phyloP scores from a whole-genome alignment of 2,329 filamentous ascomycete species.

The Aspergillus pseudoviridinutans region DNA sequence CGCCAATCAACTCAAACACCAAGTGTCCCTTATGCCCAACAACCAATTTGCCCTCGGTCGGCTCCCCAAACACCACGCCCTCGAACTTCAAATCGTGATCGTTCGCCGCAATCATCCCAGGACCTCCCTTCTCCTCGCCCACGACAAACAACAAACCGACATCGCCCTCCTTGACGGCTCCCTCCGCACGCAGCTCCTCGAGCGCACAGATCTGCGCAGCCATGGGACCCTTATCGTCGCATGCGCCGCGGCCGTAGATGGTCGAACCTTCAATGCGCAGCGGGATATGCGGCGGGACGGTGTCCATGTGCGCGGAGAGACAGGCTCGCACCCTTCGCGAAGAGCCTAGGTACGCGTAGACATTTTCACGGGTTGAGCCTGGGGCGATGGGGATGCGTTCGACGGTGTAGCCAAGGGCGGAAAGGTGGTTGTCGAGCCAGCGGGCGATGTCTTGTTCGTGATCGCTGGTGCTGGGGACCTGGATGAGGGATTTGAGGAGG shows the following conservation, averaged over 20 bases:
- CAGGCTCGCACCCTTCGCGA: conserved; percentile 27
- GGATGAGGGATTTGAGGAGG: conserved; percentile 33
- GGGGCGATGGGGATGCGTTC: conserved; percentile 34
- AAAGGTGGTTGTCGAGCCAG: conserved; percentile 32
- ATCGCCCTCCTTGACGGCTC: conserved; percentile 45
- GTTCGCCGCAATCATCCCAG: conserved; percentile 53
- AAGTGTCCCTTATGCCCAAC: conserved; percentile 51
- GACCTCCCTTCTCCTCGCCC: conserved; percentile 53
- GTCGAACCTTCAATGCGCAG: conserved; percentile 49
- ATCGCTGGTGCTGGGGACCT: conserved; percentile 36
- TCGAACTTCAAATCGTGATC: conserved; percentile 41
- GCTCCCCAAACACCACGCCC: conserved; percentile 52
- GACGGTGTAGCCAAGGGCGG: conserved; percentile 32
- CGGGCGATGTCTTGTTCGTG: conserved; percentile 34
- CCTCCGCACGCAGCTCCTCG: conserved; percentile 47
- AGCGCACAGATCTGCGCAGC: conserved; percentile 71
- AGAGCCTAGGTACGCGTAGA: conserved; percentile 38
- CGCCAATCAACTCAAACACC: conserved; percentile 28
- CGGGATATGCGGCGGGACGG: conserved; percentile 68
- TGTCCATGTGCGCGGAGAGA: conserved; percentile 39
- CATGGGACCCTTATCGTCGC: conserved; percentile 60
- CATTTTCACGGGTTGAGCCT: conserved; percentile 33
- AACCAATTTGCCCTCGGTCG: conserved; percentile 52
- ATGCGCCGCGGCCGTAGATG: conserved; percentile 65
- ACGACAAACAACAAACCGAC: conserved; percentile 62